phyloP scores from a whole-genome alignment of 768 basidiomycete species.

The Lyophyllum atratum region DNA sequence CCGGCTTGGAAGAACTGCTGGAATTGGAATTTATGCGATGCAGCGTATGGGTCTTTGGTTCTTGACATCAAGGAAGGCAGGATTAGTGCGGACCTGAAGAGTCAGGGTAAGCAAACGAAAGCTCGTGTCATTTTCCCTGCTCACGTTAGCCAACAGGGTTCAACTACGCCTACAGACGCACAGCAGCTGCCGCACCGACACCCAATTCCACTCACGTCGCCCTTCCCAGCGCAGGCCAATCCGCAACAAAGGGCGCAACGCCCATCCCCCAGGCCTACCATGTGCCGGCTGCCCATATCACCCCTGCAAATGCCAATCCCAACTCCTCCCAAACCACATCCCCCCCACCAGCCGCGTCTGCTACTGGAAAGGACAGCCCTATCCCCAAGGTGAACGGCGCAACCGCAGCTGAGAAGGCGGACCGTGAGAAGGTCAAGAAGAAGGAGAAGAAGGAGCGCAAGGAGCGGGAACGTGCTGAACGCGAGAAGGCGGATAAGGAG shows the following conservation, averaged over 20 bases:
- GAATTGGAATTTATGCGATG: constrained; percentile 99
- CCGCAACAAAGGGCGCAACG: constrained; percentile 38
- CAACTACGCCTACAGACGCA: constrained; percentile 92
- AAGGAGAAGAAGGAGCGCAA: constrained; percentile 68
- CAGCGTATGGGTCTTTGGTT: constrained; percentile 86
- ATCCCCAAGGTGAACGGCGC: constrained; percentile 44
- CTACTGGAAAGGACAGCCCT: constrained; percentile 36
- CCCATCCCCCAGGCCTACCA: constrained; percentile 30
- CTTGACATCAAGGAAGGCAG: constrained; percentile 91
- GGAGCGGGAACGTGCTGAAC: constrained; percentile 50
- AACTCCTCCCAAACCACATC: constrained; percentile 37
- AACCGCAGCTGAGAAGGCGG: constrained; percentile 46
- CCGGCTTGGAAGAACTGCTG: constrained; percentile 98
- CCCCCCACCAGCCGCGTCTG: constrained; percentile 32
- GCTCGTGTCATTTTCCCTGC: background rate
- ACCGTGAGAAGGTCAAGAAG: constrained; percentile 58
- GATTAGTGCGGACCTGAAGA: constrained; percentile 89
- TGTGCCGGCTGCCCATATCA: constrained; percentile 29
- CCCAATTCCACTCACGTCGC: constrained; percentile 58
- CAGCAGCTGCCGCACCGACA: constrained; percentile 59
- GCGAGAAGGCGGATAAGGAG: constrained; percentile 36
- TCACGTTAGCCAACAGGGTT: constrained; percentile 54
- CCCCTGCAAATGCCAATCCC: constrained; percentile 30
- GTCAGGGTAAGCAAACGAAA: constrained; percentile 64
- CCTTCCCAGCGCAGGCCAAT: constrained; percentile 42